These are phyloP conservation scores for Ilex paraguariensis DNA, from an alignment of 305 asterid genomes.

Conservation along the genomic window DNA sequence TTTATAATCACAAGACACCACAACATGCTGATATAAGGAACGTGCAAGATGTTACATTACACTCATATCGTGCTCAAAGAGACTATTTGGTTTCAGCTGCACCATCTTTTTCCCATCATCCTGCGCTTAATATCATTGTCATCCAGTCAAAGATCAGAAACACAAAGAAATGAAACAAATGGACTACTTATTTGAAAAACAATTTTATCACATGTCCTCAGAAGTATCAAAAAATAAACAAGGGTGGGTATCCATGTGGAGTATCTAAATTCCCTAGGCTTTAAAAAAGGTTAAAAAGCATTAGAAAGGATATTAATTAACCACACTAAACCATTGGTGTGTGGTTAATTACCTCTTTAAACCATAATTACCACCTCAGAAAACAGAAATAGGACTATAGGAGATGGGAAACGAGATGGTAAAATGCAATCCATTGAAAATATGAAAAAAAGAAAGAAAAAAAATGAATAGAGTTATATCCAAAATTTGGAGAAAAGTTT, in stretches of 20 bases:
- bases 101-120: conserved; percentile 71
- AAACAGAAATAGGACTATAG: no score
- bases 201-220: neutral
- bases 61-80: conserved; percentile 72
- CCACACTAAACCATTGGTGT: neutral
- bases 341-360: no score
- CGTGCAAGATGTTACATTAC: conserved; percentile 37
- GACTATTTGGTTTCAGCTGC: conserved; percentile 45
- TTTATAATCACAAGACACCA: neutral
- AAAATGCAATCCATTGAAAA: no score
- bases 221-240: no score
- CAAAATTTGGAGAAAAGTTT: no score
- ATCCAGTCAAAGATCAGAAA: conserved; percentile 5
- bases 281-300: no score
- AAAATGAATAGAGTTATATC: no score
- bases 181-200: neutral
- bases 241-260: neutral
- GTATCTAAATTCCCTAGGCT: neutral
- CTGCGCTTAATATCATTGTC: conserved; percentile 34
- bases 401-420: no score
- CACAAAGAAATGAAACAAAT: neutral
- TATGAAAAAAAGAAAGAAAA: no score
- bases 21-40: neutral
- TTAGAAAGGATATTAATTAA: neutral
- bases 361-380: no score